Base-by-base conservation (phyloP, 306 rosid species). In the Cucurbita maxima region DNA sequence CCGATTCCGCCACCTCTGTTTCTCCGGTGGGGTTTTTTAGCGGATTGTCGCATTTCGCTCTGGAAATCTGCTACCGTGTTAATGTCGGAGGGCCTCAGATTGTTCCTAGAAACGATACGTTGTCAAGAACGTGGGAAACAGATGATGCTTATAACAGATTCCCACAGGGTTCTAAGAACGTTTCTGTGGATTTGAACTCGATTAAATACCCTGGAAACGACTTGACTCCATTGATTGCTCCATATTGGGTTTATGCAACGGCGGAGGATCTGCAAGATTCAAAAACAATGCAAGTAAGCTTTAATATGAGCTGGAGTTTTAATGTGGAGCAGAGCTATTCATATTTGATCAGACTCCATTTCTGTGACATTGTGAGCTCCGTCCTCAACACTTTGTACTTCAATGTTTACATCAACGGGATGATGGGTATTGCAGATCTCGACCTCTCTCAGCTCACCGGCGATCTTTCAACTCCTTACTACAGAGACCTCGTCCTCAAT, bases 281-380 rank as follows among this genome's bases (percentile, higher is more conserved):
- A 7, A 12, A 10, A 11, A 72, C 79, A 0, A 74, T 54, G 68
- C 80, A 82, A 10, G 80, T 79, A 2, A 86, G 81, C 44, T 82
- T 88, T 82, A 93, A 93, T 34, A 86, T 93, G 22, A 87, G 80
- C 48, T 93, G 96, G 98, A 76, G 62, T 75, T 44, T 93, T 64
- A 75, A 77, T 40, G 93, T 87, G n/a, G 98, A 90, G 10, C 52
- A 43, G 18, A 80, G 81, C 44, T 87, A 77, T 57, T 86, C 90
- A 14, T 93, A 90, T 74, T 82, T 90, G 84, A 78, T 92, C 52
- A 88, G 98, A 69, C 18, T 90, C 78, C 98, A 93, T 81, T 93
- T 93, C 54, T 88, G 96, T 58, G 98, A 93, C 77, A 90, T 93
- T 38, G 86, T 90, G n/a, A 90, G 96, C 80, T 71, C 57, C 48